Evolutionary conservation across 2,329 filamentous ascomycete species (phyloP).

Genomic region (Emergomyces africanus): DNA sequence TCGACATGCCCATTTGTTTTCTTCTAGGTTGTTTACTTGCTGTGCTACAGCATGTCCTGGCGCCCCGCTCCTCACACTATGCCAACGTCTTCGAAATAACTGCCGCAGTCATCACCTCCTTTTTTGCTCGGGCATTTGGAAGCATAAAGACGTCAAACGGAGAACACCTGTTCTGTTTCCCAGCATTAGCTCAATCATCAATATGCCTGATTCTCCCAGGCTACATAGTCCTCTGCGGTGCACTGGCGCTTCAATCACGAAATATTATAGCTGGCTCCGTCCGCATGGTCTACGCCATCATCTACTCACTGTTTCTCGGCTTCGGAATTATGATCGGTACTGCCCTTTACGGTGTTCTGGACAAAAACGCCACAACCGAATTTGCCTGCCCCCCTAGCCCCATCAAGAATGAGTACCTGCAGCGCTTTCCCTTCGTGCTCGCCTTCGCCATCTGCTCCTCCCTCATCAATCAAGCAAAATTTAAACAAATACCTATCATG

Average conservation of each 20-base stretch:
- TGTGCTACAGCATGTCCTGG: slow-evolving; percentile 58
- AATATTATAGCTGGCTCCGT: slow-evolving; percentile 59
- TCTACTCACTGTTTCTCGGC: slow-evolving; percentile 59
- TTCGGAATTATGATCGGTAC: slow-evolving; percentile 60
- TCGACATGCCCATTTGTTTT: slow-evolving; percentile 69
- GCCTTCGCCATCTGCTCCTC: slow-evolving; percentile 61
- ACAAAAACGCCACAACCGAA: slow-evolving; percentile 39
- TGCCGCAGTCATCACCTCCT: slow-evolving; percentile 53
- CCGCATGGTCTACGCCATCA: slow-evolving; percentile 61
- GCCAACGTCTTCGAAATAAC: slow-evolving; percentile 53
- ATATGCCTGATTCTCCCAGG: slow-evolving; percentile 64
- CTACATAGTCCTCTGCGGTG: slow-evolving; percentile 48
- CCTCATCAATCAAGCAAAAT: slow-evolving; percentile 71
- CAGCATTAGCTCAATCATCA: slow-evolving; percentile 57
- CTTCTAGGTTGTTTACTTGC: slow-evolving; percentile 63
- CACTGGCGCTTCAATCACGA: slow-evolving; percentile 55
- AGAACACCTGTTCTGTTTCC: slow-evolving; percentile 51
- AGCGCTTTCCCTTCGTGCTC: slow-evolving; percentile 60
- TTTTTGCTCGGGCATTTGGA: slow-evolving; percentile 55
- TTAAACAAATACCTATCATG: slow-evolving; percentile 66
- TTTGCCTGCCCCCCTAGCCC: slow-evolving; percentile 38
- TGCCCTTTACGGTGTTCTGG: slow-evolving; percentile 50
- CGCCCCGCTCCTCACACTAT: slow-evolving; percentile 57
- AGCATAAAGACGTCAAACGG: slow-evolving; percentile 47
- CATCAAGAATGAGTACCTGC: slow-evolving; percentile 32